Conservation (phyloP, 805 yeast genomes). For the Saturnispora serradocipensis region DNA sequence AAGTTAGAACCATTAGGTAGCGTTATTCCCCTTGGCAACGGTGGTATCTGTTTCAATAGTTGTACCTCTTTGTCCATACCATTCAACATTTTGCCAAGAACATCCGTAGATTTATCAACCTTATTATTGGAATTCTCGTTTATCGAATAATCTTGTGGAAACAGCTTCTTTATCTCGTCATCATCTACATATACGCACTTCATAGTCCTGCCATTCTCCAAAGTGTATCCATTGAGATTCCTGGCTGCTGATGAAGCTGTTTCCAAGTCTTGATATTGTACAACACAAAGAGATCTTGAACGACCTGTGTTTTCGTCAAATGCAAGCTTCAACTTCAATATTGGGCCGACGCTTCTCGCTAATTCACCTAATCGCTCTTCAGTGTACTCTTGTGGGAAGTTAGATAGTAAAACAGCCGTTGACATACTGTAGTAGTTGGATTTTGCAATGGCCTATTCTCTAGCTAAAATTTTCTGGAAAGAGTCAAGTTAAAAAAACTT, state of each 20-base stretch:
- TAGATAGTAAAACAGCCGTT: constrained; percentile 4
- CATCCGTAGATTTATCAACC: background rate
- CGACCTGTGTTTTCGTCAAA: constrained; percentile 86
- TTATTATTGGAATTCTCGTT: background rate
- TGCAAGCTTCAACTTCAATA: constrained; percentile 59
- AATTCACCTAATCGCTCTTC: constrained; percentile 85
- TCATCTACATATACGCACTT: constrained; percentile 62
- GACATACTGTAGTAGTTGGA: background rate
- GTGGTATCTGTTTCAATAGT: constrained; percentile 30
- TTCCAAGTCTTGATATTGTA: constrained; percentile 67
- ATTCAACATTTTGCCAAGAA: constrained; percentile 1
- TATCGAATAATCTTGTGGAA: constrained; percentile 3
- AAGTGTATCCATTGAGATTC: constrained; percentile 68
- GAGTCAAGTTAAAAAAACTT: background rate
- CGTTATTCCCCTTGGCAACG: constrained; percentile 47
- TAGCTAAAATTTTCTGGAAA: background rate
- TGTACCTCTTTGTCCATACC: constrained; percentile 9
- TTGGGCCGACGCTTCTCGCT: constrained; percentile 84
- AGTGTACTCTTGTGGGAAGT: constrained; percentile 79
- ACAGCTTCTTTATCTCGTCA: background rate
- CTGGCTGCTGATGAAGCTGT: constrained; percentile 89
- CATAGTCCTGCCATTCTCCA: constrained; percentile 51
- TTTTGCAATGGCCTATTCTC: background rate
- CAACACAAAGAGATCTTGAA: constrained; percentile 83
- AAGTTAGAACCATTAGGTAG: constrained; percentile 27